Base-by-base conservation (phyloP, 345 rosid genomes). In the Xanthoceras sorbifolium region DNA sequence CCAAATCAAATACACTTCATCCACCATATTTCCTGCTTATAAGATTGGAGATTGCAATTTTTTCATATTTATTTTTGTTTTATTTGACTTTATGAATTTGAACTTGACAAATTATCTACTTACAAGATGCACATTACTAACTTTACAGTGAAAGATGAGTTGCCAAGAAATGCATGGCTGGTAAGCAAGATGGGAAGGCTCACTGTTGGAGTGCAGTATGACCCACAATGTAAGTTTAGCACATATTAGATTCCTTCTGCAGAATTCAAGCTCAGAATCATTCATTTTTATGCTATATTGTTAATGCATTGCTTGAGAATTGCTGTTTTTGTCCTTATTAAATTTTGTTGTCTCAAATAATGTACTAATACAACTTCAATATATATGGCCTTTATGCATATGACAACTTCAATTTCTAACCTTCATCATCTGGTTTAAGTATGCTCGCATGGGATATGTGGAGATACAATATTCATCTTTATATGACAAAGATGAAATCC, bases 181-280 rank as follows among this genome's bases (percentile, higher is more conserved):
- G 90, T 94, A 64, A 90, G 93, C 90, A 93, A 87, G 86, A 79
- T 90, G 79, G 99, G 99, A 81, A 93, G 91, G 78, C 82, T 94
- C 60, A 86, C 92, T 31, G 92, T 88, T 68, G 98, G 97, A 57
- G 87, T 90, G 69, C 97, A 94, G 48, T 93, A 94, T 72, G 96
- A 93, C 84, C 95, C 99, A 36, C 73, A 71, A 79, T 69, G 98
- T 93, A 83, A 90, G 92, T 84, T 72, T 67, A 62, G 70, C 74
- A 64, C 62, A 29, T 15, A 25, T 65, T 76, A 72, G 59, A 48
- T 72, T 57, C 32, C 20, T 74, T 69, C 62, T 42, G 23, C 40
- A 67, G 28, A 48, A 26, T 77, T 50, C 42, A 44, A 48, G 64
- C 20, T 25, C 14, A 10, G 57, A 60, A 34, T n/a, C 23, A 63